A percentile compares a stretch with the other conserved stretches of the same genome.
These are phyloP conservation scores for Neurospora sp. DNA, from an alignment of 2,329 filamentous ascomycete species.

Conservation along the genomic window DNA sequence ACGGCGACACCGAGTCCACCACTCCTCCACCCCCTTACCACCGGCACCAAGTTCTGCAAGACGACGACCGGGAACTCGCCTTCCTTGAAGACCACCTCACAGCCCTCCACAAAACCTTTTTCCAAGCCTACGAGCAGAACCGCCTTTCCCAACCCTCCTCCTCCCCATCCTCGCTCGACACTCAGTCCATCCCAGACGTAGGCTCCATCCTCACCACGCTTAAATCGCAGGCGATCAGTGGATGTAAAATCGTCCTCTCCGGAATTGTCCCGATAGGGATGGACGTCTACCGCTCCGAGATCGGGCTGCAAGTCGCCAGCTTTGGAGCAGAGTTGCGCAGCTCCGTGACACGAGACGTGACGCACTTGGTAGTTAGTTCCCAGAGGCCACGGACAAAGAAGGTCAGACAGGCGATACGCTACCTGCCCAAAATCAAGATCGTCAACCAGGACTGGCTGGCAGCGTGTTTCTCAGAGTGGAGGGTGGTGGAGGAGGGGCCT, in stretches of 20 bases:
- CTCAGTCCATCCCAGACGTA: conserved; percentile 66
- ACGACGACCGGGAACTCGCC: conserved; percentile 76
- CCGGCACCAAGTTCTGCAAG: conserved; percentile 70
- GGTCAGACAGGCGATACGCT: conserved; percentile 71
- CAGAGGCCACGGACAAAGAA: conserved; percentile 76
- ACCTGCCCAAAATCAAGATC: conserved; percentile 74
- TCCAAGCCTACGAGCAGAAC: conserved; percentile 65
- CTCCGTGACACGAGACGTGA: conserved; percentile 52
- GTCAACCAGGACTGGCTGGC: conserved; percentile 86
- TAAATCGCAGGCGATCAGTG: conserved; percentile 66
- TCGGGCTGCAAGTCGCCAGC: conserved; percentile 74
- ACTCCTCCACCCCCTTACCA: conserved; percentile 27
- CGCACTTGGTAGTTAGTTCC: conserved; percentile 64
- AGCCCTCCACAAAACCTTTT: conserved; percentile 70
- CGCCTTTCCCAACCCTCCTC: conserved; percentile 9
- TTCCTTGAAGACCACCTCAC: conserved; percentile 69
- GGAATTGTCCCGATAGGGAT: conserved; percentile 79
- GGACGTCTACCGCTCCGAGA: conserved; percentile 72
- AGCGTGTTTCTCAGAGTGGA: conserved; percentile 78
- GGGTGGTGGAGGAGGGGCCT: conserved; percentile 64
- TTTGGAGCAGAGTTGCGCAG: conserved; percentile 65
- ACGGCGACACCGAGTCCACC: conserved; percentile 13
- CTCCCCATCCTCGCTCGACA: conserved; percentile 25
- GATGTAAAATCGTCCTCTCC: conserved; percentile 75
- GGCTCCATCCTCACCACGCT: conserved; percentile 74